These are phyloP conservation scores for Cardamine chenopodiifolia DNA, from an alignment of 345 rosid genomes.

Conservation along the genomic window DNA sequence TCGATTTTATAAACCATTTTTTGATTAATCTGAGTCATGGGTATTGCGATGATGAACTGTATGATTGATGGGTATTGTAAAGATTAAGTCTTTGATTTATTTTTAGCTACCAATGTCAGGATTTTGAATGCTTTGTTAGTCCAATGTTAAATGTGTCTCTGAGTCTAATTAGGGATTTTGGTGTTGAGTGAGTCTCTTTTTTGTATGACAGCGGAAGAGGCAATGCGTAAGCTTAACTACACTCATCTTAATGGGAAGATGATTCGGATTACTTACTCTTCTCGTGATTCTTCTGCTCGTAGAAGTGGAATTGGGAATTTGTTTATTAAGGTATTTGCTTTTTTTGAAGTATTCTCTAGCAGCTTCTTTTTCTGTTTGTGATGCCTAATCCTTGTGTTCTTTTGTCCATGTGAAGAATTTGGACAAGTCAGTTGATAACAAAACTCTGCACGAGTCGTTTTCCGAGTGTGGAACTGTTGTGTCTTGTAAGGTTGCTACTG, in stretches of 20 bases:
- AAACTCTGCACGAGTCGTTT: slow-evolving; percentile 70
- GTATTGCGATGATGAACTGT: not conserved
- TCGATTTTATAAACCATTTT: not conserved
- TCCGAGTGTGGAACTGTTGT: slow-evolving; percentile 64
- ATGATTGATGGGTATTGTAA: not conserved
- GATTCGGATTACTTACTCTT: slow-evolving; percentile 81
- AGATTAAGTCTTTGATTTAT: not conserved
- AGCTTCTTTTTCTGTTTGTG: not conserved
- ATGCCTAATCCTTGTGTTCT: not conserved
- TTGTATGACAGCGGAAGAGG: slow-evolving; percentile 67
- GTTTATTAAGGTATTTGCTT: slow-evolving; percentile 58
- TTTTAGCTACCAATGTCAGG: not conserved
- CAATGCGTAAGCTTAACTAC: slow-evolving; percentile 75
- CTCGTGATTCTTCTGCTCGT: slow-evolving; percentile 73
- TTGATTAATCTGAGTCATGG: slow-evolving; percentile 16
- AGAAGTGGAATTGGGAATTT: slow-evolving; percentile 80
- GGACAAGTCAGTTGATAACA: slow-evolving; percentile 83
- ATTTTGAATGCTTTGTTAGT: not conserved
- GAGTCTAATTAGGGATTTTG: not conserved
- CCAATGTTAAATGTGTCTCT: not conserved
- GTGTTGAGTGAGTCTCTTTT: not conserved
- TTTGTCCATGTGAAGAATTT: slow-evolving; percentile 51
- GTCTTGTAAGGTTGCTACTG: slow-evolving; percentile 84
- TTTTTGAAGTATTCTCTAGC: not conserved
- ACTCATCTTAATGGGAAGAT: slow-evolving; percentile 69